Conservation (phyloP, 2,329 filamentous ascomycete species). For the Talaromyces sp. region DNA sequence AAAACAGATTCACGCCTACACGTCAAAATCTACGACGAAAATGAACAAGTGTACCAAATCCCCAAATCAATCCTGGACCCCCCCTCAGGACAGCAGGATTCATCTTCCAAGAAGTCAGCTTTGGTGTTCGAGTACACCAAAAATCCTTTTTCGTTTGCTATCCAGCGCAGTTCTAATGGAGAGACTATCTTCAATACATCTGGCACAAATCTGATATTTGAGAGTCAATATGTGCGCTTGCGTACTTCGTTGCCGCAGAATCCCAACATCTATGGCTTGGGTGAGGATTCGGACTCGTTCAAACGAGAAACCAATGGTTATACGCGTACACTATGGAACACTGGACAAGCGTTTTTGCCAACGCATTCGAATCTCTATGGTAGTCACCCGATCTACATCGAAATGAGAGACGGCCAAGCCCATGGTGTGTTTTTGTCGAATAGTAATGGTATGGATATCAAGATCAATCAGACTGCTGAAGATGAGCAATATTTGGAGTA, state of each 20-base stretch:
- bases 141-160: slow-evolving; percentile 66
- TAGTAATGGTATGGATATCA: slow-evolving; percentile 74
- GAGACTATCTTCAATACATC: slow-evolving; percentile 66
- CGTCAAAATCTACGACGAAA: slow-evolving; percentile 70
- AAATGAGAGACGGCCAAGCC: slow-evolving; percentile 60
- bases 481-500: slow-evolving; percentile 71
- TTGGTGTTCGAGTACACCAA: slow-evolving; percentile 53
- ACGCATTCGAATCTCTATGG: slow-evolving; percentile 67
- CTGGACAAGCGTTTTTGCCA: slow-evolving; percentile 64
- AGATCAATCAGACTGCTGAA: slow-evolving; percentile 62
- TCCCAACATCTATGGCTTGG: slow-evolving; percentile 74
- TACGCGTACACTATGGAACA: slow-evolving; percentile 67
- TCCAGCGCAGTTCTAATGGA: slow-evolving; percentile 40
- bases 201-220: slow-evolving; percentile 66
- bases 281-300: slow-evolving; percentile 72
- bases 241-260: slow-evolving; percentile 67
- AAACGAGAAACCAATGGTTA: slow-evolving; percentile 67
- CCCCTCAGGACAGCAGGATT: slow-evolving; percentile 47
- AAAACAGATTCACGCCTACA: slow-evolving; percentile 55
- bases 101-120: slow-evolving; percentile 43
- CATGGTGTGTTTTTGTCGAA: slow-evolving; percentile 70
- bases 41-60: slow-evolving; percentile 71
- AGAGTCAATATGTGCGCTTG: slow-evolving; percentile 75
- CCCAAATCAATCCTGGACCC: slow-evolving; percentile 67
- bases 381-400: slow-evolving; percentile 70